Conservation (phyloP, 2,329 filamentous ascomycete species). For the Colletotrichum sp. region DNA sequence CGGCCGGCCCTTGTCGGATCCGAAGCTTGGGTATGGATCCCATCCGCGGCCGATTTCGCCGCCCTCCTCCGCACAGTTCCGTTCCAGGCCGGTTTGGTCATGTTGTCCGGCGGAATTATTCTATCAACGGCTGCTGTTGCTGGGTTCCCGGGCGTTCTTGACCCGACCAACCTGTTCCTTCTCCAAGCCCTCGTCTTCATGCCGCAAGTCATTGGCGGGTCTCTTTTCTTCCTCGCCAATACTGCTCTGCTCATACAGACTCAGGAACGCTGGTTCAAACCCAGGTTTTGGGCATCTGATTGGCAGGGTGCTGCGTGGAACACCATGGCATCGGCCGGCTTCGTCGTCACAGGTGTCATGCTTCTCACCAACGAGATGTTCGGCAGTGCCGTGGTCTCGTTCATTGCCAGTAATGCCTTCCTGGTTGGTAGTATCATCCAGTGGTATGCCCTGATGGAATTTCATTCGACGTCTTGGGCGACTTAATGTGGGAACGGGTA, state of each 20-base stretch:
- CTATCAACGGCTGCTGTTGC: neutral
- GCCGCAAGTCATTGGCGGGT: neutral
- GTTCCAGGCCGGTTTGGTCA: neutral
- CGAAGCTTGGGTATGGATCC: neutral
- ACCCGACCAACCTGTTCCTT: neutral
- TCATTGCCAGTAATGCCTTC: neutral
- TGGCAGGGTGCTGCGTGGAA: neutral
- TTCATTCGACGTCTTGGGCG: neutral
- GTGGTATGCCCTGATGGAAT: neutral
- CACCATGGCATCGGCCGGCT: neutral
- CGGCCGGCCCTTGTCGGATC: neutral
- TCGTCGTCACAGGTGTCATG: neutral
- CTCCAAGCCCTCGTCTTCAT: neutral
- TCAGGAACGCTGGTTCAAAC: neutral
- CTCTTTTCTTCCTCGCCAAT: neutral
- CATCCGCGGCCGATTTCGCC: neutral
- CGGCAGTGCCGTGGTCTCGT: neutral
- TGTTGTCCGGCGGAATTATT: neutral
- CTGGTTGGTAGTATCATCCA: neutral
- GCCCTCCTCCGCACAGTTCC: neutral
- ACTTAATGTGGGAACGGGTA: neutral
- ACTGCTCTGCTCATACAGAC: neutral
- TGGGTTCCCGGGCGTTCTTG: neutral
- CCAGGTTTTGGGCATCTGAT: neutral
- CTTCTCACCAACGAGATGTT: neutral